Base-by-base conservation (phyloP, 768 basidiomycete species). In the Mycena chlorophos region DNA sequence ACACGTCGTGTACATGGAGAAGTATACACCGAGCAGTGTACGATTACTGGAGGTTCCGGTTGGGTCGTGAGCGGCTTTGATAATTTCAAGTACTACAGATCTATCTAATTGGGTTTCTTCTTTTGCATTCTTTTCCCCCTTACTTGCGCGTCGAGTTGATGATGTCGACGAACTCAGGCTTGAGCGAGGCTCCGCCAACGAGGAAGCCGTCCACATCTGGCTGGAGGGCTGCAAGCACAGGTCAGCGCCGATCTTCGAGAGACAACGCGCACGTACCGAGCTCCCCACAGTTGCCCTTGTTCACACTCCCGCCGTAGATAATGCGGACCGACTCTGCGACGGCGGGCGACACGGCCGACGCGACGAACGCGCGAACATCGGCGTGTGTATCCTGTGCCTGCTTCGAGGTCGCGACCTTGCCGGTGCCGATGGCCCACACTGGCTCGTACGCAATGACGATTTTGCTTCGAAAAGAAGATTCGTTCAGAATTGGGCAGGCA, bases 401-500 rank as follows among this genome's bases (percentile, higher is more conserved):
- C n/a, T 77, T 78, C 0, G 90, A 78, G 28, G 91, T 91, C 42
- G 96, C 96, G 50, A 97, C 95, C 71, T 90, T 96, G 60, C 96
- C 96, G 13, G 96, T 98, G 42, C 97, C 97, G 70, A 98, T 98
- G 29, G 97, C 96, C 96, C 97, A 98, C 17, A 98, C 92, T 39
- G 94, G 92, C 71, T 96, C 93, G 71, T 95, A 99, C 19, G 97
- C 97, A 65, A 99, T 81, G 55, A 99, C 96, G 66, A 98, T 79
- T 60, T 90, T 85, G 66, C 94, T 95, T n/a, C n/a, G n/a, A n/a
- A 45, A 1, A 27, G 45, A 28, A 28, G 19, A 29, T 39, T 20
- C 31, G 27, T 25, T 52, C 23, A 30, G 20, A 47, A 27, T 51
- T 34, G 29, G 16, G 16, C 4, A 3, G 43, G 25, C 6, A 42